Evolutionary conservation across 495 filamentous ascomycete genomes (phyloP).

Genomic region (Penicillium paxilli): DNA sequence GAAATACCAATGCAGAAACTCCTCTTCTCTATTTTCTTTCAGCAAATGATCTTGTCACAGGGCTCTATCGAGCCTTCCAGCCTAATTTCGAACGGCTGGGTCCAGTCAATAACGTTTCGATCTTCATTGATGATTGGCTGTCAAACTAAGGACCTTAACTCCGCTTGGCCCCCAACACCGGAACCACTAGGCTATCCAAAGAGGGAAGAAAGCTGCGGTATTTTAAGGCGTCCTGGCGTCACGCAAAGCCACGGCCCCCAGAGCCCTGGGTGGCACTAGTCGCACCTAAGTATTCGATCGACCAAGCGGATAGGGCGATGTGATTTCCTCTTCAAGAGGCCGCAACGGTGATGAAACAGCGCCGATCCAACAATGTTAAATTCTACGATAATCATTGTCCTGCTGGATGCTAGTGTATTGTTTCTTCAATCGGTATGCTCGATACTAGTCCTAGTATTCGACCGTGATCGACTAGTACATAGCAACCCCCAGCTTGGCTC

Average conservation of each 20-base stretch:
- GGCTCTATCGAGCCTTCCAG: background rate
- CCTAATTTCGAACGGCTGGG: background rate
- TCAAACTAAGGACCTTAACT: background rate
- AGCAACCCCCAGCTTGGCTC: background rate
- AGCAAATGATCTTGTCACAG: slow-evolving; percentile 1
- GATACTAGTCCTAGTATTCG: too few species aligned
- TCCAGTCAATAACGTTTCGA: slow-evolving; percentile 16
- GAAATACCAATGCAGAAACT: background rate
- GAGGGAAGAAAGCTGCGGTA: background rate
- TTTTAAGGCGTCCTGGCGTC: slow-evolving; percentile 10
- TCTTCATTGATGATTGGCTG: slow-evolving; percentile 1
- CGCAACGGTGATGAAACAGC: slow-evolving; percentile 2
- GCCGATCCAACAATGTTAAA: background rate
- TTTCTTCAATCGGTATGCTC: background rate
- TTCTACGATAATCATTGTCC: background rate
- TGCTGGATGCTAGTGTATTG: background rate
- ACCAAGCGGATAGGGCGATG: background rate
- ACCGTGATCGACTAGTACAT: background rate
- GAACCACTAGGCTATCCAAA: background rate
- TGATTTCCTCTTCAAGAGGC: background rate
- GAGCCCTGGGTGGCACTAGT: background rate
- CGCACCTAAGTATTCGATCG: background rate
- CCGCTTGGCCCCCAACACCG: slow-evolving; percentile 5
- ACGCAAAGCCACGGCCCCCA: slow-evolving; percentile 7
- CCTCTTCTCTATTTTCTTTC: background rate